phyloP scores from a whole-genome alignment of 345 rosid genomes.

The Rubroshorea leprosula region DNA sequence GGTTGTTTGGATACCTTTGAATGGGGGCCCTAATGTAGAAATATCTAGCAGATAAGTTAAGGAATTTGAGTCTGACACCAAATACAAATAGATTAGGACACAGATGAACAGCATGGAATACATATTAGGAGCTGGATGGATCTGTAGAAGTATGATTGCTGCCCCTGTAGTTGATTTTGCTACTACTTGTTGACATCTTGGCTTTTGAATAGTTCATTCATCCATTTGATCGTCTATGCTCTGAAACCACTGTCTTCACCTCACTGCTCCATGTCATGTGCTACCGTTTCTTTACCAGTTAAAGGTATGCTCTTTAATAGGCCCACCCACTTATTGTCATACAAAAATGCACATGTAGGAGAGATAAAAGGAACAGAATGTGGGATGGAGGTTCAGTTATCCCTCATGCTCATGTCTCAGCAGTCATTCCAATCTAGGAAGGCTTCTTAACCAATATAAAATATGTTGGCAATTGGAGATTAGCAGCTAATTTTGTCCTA shows the following conservation, averaged over 20 bases:
- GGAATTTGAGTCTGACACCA: neutral
- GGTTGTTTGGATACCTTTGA: no score
- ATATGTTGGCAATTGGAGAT: no score
- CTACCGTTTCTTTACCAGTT: constrained; percentile 1
- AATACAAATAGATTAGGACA: constrained; percentile 4
- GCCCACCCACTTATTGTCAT: constrained; percentile 15
- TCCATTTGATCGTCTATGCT: constrained; percentile 3
- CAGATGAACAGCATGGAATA: neutral
- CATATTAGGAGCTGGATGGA: constrained; percentile 5
- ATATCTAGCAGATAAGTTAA: neutral
- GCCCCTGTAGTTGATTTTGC: constrained; percentile 6
- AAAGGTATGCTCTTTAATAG: constrained; percentile 4
- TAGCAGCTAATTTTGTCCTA: no score
- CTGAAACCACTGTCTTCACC: constrained; percentile 18
- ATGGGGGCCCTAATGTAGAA: neutral
- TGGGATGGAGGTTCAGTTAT: neutral
- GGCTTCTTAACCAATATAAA: no score
- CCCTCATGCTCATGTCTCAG: neutral
- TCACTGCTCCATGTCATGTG: constrained; percentile 22
- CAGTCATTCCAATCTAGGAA: neutral
- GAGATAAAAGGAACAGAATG: neutral
- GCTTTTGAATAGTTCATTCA: neutral
- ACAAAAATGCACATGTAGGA: neutral
- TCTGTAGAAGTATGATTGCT: no score
- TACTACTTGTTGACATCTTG: no score